Base-by-base conservation (phyloP, 441 rosid genomes). In the Erodium chrysanthum region DNA sequence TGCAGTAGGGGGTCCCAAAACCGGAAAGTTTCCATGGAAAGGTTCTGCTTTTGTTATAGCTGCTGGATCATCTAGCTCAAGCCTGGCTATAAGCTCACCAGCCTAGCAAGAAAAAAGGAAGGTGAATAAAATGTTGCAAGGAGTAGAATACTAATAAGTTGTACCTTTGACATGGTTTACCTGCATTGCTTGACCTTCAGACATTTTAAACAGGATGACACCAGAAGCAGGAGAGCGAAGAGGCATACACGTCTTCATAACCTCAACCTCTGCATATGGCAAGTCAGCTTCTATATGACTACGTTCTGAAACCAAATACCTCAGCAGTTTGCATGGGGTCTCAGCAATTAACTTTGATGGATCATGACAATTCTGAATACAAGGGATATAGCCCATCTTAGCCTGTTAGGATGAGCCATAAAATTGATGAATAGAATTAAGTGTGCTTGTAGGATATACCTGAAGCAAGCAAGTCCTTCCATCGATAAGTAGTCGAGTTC, bases 161-260 rank as follows among this genome's bases (percentile, higher is more conserved):
- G 74, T 71, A 73, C 31, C 56, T 48, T 14, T 48, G 56, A n/a
- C 14, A 48, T 58, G 48, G 68, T 35, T 44, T 81, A 96, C 99
- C 99, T 90, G 96, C 96, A 96, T 88, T 70, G 98, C 94, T 87
- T 96, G 99, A 82, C 99, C 99, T 86, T 92, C 98, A 14, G 97
- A 87, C 94, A 92, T 83, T 79, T 83, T 83, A 67, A 96, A 92
- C 54, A 81, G 87, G 72, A 96, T 76, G 68, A 84, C 79, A 76
- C 99, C 99, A 59, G 97, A 86, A 72, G 99, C 97, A 74, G 99
- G 99, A 76, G 98, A 96, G 73, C 92, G 98, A 76, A 96, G 99
- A 74, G 99, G 99, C 99, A 96, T 96, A 65, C 99, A 92, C 99
- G 92, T 96, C 84, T 96, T 96, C 99, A 96, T 96, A 78, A 96